Evolutionary conservation across 2,329 filamentous ascomycete genomes (phyloP).

Genomic region (Exophiala aquamarina): DNA sequence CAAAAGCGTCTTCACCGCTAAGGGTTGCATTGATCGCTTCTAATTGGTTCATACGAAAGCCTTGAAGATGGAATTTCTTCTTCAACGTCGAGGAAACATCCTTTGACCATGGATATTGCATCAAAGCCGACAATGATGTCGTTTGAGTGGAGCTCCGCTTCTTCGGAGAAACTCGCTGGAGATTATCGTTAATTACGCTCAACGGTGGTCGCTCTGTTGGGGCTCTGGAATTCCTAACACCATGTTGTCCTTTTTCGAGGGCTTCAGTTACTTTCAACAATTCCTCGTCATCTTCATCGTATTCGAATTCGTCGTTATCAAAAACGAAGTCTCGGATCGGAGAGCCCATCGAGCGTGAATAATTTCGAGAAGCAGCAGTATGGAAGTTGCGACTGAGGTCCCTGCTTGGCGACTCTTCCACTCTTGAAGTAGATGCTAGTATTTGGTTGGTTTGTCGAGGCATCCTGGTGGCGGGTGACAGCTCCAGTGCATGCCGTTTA

Average conservation of each 20-base stretch:
- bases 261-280: constrained; percentile 45
- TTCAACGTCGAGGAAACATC: constrained; percentile 81
- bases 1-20: constrained; percentile 82
- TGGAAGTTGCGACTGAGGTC: no score
- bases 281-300: constrained; percentile 45
- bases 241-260: constrained; percentile 31
- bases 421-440: no score
- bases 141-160: constrained; percentile 1
- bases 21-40: constrained; percentile 95
- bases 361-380: background rate
- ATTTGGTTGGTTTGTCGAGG: no score
- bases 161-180: constrained; percentile 32
- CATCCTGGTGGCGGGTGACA: no score
- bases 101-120: constrained; percentile 76
- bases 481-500: no score
- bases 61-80: constrained; percentile 77
- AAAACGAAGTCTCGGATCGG: constrained; percentile 28
- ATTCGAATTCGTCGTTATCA: constrained; percentile 41
- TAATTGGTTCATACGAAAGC: constrained; percentile 87
- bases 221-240: background rate
- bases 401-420: no score
- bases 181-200: constrained; percentile 26
- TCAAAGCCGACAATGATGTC: constrained; percentile 38
- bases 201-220: constrained; percentile 12
- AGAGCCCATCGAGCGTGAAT: constrained; percentile 45